Base-by-base conservation (phyloP, 495 filamentous ascomycete genomes). In the Penicillium arizonense region DNA sequence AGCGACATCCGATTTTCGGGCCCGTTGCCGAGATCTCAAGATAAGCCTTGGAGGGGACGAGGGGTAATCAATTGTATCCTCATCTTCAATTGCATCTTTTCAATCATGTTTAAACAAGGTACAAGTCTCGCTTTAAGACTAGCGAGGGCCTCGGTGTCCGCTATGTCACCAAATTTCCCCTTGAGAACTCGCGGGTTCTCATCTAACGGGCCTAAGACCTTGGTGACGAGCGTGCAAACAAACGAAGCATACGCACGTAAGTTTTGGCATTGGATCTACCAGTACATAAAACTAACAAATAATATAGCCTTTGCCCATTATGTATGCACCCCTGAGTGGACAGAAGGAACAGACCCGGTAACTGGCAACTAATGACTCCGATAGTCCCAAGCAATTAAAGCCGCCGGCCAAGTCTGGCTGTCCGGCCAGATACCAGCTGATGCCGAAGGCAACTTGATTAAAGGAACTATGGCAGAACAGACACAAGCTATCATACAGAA, bases 341-440 rank as follows among this genome's bases (percentile, higher is more conserved):
- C 3, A 18, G 5, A 35, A 24, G 4, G 5, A 10, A 21, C 6
- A 11, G 4, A 21, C 12, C 33, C 18, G 1, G 18, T 18, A 18
- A 1, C 18, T 18, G 18, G 14, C 26, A 26, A 26, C 30, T 35
- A 37, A 20, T 12, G 3, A 48, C 16, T 18, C 36, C 13, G 5
- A 30, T 23, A 60, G 57, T 56, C 52, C 10, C 57, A 60, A 56
- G 57, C 52, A 14, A 50, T 53, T 39, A 48, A 50, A 42, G 47
- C 52, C 23, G 32, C 26, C 20, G 59, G 47, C 5, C 53, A 56
- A 14, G 53, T 61, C 38, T 61, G 54, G 53, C 46, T 61, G 12
- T 61, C 58, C 1, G 58, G 58, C 13, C 53, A 55, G 40, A 52
- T 61, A 23, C 50, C 58, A 8, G 54, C 58, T 0, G 50, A 61